Percentiles rank a stretch among this genome's conserved stretches.
phyloP scores from a whole-genome alignment of 2,329 filamentous ascomycete species.

The Alternaria metachromatica region DNA sequence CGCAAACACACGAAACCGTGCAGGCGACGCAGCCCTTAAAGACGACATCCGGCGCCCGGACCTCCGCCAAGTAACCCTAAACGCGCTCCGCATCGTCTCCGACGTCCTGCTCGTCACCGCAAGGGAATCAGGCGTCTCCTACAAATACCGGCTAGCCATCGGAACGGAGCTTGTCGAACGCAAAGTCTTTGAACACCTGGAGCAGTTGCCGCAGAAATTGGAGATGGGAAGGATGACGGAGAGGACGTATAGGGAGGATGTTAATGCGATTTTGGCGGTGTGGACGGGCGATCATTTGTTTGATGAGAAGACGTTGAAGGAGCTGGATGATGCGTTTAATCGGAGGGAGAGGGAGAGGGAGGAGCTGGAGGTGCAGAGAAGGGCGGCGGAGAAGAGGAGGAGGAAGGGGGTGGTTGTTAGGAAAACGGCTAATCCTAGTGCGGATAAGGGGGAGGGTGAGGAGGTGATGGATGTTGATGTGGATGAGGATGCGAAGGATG shows the following conservation, averaged over 20 bases:
- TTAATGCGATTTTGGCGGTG: conserved; percentile 42
- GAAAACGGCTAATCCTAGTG: conserved; percentile 14
- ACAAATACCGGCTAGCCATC: conserved; percentile 84
- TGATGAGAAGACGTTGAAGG: conserved; percentile 32
- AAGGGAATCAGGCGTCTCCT: conserved; percentile 52
- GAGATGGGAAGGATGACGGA: conserved; percentile 82
- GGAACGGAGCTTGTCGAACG: conserved; percentile 72
- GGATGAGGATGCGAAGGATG: conserved; percentile 15
- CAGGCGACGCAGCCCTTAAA: conserved; percentile 25
- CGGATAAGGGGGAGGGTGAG: conserved; percentile 22
- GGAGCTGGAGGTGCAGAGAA: conserved; percentile 69
- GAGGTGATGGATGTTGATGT: conserved; percentile 31
- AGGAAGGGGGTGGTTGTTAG: conserved; percentile 22
- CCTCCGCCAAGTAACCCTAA: conserved; percentile 44
- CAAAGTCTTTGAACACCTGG: conserved; percentile 77
- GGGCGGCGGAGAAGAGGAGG: conserved; percentile 60
- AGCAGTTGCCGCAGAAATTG: conserved; percentile 72
- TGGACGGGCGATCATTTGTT: conserved; percentile 46
- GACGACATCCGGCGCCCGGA: conserved; percentile 31
- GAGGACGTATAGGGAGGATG: conserved; percentile 56
- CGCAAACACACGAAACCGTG: conserved; percentile 65
- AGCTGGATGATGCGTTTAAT: conserved; percentile 41
- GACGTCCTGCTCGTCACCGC: conserved; percentile 76
- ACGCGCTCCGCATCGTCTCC: conserved; percentile 76
- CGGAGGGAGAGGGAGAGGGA: conserved; percentile 49